These are phyloP conservation scores for Quercus robur DNA, from an alignment of 306 rosid species.

Conservation along the genomic window DNA sequence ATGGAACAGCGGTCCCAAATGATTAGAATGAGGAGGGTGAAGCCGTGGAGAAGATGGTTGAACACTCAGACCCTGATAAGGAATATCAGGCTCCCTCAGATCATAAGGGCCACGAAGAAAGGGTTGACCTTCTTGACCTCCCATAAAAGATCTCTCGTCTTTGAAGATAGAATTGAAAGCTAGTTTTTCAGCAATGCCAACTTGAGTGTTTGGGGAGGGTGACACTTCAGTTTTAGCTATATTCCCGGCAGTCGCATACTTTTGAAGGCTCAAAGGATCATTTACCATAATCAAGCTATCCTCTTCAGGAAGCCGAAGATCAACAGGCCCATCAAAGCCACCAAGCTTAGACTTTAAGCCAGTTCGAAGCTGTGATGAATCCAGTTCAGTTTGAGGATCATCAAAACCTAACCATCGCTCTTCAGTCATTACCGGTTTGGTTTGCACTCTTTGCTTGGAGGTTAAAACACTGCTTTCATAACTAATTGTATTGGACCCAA, in stretches of 20 bases:
- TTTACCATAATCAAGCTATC: constrained; percentile 58
- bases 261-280: constrained; percentile 52
- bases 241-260: constrained; percentile 49
- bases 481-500: constrained; percentile 30
- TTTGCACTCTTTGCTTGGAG: constrained; percentile 45
- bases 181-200: constrained; percentile 61
- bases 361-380: constrained; percentile 42
- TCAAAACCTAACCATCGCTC: constrained; percentile 58
- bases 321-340: constrained; percentile 51
- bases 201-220: constrained; percentile 44
- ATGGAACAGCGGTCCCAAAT: constrained; percentile 51
- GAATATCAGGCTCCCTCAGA: constrained; percentile 59
- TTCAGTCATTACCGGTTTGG: constrained; percentile 43
- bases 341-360: constrained; percentile 49
- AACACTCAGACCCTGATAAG: constrained; percentile 54
- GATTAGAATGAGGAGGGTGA: constrained; percentile 58
- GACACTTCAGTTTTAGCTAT: constrained; percentile 47
- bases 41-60: constrained; percentile 62
- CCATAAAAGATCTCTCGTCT: constrained; percentile 54
- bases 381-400: constrained; percentile 51
- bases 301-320: constrained; percentile 69
- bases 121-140: constrained; percentile 63
- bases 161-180: constrained; percentile 50
- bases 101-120: constrained; percentile 59
- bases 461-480: constrained; percentile 41